Evolutionary conservation across 73 alveolate genomes (phyloP), one percentile per base, ranked within the genome.

Genomic region (Paramecium primaurelia): DNA sequence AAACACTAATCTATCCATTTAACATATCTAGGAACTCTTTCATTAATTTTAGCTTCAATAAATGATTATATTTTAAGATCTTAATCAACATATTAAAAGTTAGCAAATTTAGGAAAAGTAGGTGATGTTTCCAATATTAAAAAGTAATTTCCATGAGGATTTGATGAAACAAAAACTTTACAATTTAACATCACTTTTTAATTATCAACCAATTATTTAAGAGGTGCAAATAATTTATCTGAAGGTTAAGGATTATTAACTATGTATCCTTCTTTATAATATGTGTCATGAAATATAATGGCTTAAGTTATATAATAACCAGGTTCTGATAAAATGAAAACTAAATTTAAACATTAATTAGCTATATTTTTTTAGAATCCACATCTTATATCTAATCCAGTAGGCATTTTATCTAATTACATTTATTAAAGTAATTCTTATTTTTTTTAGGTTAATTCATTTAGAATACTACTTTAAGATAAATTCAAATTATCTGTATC

Each of bases 1-100:
- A 89, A 89, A 71, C 94, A 71, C 28, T 89, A 71, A 18, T 89
- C 85, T 45, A 89, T 64, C 94, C 94, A 89, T 71, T 89, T 89
- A 4, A 89, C 92, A 89, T 45, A 89, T 32, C 94, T 58, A 3
- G 94, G 94, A 16, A 89, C 75, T 73, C 94, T 89, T 44, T 89
- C 94, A 40, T 89, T 89, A 12, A 89, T 89, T 71, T 89, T 34
- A 34, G 88, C 88, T 12, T 77, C 88, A n/a, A 89, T 47, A 89
- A 45, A 89, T 25, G 94, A 89, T 38, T 20, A 58, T 38, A 89
- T 71, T 40, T 89, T 69, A 12, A 42, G 84, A 59, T 89, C 71
- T 68, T 89, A 37, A 16, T 47, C 75, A 6, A 71, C 77, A 64
- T 71, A 73, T 3, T 37, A 49, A 30, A 71, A 89, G 38, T 83